phyloP scores from a whole-genome alignment of 148 eudicot species.

The Euryodendron excelsum region DNA sequence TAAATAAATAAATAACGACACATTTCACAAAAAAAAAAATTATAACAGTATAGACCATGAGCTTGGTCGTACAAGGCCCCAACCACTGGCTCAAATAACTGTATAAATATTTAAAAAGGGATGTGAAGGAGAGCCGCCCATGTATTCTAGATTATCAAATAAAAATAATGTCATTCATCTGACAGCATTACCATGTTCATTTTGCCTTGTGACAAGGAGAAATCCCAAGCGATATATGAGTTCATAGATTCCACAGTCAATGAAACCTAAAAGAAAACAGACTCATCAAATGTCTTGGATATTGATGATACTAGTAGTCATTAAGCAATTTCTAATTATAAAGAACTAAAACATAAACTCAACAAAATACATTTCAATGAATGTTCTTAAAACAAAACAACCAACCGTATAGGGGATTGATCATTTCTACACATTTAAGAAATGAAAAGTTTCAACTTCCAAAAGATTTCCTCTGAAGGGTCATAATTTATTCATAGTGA shows the following conservation, averaged over 20 bases:
- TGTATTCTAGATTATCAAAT: neutral
- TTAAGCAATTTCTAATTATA: neutral
- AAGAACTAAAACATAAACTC: neutral
- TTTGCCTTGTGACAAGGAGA: slow-evolving; percentile 73
- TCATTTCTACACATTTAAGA: neutral
- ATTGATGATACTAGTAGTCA: neutral
- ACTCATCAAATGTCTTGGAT: neutral
- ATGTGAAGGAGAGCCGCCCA: neutral
- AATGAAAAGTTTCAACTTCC: neutral
- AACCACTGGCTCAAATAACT: no score
- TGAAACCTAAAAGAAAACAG: slow-evolving; percentile 53
- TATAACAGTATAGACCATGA: no score
- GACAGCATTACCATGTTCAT: slow-evolving; percentile 59
- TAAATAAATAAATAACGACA: neutral
- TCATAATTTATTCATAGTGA: neutral
- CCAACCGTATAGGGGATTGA: neutral
- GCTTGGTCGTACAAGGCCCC: no score
- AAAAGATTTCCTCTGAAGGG: neutral
- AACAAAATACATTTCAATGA: neutral
- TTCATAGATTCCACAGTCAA: slow-evolving; percentile 76
- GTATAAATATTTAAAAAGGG: neutral
- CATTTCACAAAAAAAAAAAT: neutral
- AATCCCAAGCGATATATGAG: slow-evolving; percentile 98
- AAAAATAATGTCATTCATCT: neutral
- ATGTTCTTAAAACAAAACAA: neutral